phyloP scores from a whole-genome alignment of 1,139 yeast genomes.

The Lodderomyces oxycetoniae region DNA sequence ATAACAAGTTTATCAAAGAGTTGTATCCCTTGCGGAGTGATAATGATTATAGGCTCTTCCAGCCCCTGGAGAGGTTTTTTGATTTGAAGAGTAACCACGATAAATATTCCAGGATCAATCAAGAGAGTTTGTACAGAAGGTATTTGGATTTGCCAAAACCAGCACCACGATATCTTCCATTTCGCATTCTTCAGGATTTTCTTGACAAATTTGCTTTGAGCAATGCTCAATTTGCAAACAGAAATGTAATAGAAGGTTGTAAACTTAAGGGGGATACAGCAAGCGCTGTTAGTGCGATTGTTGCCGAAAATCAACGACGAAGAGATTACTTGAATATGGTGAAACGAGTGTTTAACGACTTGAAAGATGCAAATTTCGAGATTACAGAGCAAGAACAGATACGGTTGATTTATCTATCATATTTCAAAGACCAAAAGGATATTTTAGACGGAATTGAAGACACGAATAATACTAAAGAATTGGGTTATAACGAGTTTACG shows the following conservation, averaged over 20 bases:
- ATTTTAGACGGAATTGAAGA: conserved; percentile 10
- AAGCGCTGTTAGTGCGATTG: conserved; percentile 1
- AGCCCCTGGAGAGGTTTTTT: conserved; percentile 6
- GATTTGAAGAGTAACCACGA: conserved; percentile 11
- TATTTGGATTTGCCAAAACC: conserved; percentile 35
- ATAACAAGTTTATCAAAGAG: conserved; percentile 25
- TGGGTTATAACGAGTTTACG: conserved; percentile 16
- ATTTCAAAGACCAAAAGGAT: conserved; percentile 27
- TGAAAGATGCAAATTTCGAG: conserved; percentile 23
- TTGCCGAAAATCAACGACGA: conserved; percentile 12
- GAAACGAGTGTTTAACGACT: conserved; percentile 25
- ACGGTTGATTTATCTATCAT: conserved; percentile 24
- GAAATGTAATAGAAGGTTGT: conserved; percentile 4
- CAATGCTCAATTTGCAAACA: conserved; percentile 6
- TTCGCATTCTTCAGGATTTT: conserved; percentile 37
- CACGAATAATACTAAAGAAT: conserved; percentile 10
- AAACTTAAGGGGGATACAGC: conserved; percentile 2
- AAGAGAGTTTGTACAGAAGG: conserved; percentile 25
- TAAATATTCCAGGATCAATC: conserved; percentile 22
- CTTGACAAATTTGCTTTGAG: conserved; percentile 23
- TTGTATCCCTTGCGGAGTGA: conserved; percentile 28
- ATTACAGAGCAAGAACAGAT: conserved; percentile 30
- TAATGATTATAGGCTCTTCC: conserved; percentile 4
- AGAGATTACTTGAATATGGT: conserved; percentile 20
- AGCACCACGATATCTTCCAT: conserved; percentile 27